Conservation (phyloP, 108 stramenopile genomes). For the Skeletonema costatum region DNA sequence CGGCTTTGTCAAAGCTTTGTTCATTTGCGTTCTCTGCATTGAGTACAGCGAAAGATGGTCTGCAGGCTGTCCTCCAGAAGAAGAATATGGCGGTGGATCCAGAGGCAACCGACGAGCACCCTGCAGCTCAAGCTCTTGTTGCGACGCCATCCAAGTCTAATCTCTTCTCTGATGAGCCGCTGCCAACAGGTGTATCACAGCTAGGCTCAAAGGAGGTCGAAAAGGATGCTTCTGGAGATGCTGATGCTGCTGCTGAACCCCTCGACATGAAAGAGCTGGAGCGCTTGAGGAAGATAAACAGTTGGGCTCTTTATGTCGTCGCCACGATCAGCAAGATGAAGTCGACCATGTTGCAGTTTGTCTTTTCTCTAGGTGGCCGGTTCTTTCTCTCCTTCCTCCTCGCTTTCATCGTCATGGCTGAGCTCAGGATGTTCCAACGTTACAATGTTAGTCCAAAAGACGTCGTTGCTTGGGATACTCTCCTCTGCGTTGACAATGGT, state of each 20-base stretch:
- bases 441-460: background rate
- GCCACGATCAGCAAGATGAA: background rate
- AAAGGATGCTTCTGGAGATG: background rate
- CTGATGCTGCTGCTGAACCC: background rate
- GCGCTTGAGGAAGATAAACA: background rate
- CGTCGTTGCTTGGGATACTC: background rate
- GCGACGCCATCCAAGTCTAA: background rate
- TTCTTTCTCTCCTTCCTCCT: background rate
- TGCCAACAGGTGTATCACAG: background rate
- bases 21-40: too few species aligned
- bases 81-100: background rate
- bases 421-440: background rate
- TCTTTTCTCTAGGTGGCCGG: background rate
- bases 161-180: background rate
- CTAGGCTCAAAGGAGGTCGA: background rate
- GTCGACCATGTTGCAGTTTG: background rate
- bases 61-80: too few species aligned
- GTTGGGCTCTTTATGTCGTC: background rate
- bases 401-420: background rate
- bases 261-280: background rate
- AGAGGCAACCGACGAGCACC: background rate
- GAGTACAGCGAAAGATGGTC: too few species aligned
- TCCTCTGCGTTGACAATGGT: slow-evolving; percentile 12
- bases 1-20: too few species aligned
- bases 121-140: background rate